Conservation (phyloP, 2,329 filamentous ascomycete genomes). For the Tolypocladium ophioglossoides region DNA sequence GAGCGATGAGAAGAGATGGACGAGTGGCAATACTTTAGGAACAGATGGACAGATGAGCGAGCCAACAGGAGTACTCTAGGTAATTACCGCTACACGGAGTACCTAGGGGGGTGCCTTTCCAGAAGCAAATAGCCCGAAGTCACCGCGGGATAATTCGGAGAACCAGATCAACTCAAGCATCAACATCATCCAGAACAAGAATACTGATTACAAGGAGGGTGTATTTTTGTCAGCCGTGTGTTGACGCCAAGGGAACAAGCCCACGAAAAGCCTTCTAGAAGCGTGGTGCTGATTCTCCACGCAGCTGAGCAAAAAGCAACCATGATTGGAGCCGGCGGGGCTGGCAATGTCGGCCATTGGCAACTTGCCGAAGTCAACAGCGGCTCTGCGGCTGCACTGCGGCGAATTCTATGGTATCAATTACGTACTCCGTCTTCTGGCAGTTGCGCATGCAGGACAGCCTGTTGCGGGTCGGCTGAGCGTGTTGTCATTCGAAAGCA, state of each 20-base stretch:
- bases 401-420: too few relatives aligned
- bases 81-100: too few relatives aligned
- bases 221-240: not conserved
- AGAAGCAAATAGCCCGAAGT: not conserved
- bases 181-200: not conserved
- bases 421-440: too few relatives aligned
- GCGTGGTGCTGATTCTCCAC: not conserved
- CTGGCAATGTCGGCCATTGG: not conserved
- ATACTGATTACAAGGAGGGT: not conserved
- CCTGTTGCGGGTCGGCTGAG: not conserved
- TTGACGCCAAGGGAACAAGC: not conserved
- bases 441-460: too few relatives aligned
- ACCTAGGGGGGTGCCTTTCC: not conserved
- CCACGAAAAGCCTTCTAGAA: not conserved
- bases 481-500: not conserved
- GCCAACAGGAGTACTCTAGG: too few relatives aligned
- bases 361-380: not conserved
- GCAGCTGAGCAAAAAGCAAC: too few relatives aligned
- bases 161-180: not conserved
- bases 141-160: too few relatives aligned
- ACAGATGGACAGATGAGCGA: too few relatives aligned
- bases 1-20: too few relatives aligned
- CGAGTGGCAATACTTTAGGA: too few relatives aligned
- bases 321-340: not conserved
- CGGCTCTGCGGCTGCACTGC: not conserved